Evolutionary conservation across 305 asterid genomes (phyloP), one percentile per base, ranked within the genome.

Genomic region (Fraxinus sp.): DNA sequence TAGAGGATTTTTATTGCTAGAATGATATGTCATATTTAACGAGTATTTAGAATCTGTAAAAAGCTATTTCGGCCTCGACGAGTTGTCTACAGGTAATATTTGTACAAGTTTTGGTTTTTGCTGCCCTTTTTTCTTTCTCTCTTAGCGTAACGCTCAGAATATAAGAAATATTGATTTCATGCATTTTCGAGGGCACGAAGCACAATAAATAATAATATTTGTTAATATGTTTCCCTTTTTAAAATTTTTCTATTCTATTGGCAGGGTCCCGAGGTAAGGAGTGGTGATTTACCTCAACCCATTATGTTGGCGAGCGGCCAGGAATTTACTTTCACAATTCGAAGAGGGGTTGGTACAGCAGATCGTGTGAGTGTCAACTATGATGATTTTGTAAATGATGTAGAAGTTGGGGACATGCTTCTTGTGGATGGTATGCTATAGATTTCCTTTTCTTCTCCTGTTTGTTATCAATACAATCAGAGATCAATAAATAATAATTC

Each of bases 261-360:
- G 82, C 97, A 96, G 98, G 99, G 99, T 78, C 99, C 99, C 82
- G 98, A 96, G 90, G 99, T 96, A 83, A 93, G 99, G 85, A 96
- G 99, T 82, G 99, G 99, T 22, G 99, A 96, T 84, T 92, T 96
- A 86, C 98, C 99, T 78, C 98, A 96, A 83, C 99, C 99, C 39
- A 90, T 93, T 86, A 89, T 16, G 26, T 85, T 96, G 85, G 75
- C 78, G 57, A 72, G 93, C 78, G 99, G 98, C 76, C 98, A 96
- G 86, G 99, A 94, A 80, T 96, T 93, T 84, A 94, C 98, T 71
- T 94, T 96, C 90, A 96, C 99, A 77, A 96, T 96, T 88, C 90
- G 74, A 83, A 92, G 99, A 87, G 99, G 98, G 85, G 98, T 96
- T 85, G 98, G 98, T 84, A 91, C 97, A 68, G 89, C 92, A 79